Conservation (phyloP, 495 filamentous ascomycete genomes). For the Penicillium ucsense region DNA sequence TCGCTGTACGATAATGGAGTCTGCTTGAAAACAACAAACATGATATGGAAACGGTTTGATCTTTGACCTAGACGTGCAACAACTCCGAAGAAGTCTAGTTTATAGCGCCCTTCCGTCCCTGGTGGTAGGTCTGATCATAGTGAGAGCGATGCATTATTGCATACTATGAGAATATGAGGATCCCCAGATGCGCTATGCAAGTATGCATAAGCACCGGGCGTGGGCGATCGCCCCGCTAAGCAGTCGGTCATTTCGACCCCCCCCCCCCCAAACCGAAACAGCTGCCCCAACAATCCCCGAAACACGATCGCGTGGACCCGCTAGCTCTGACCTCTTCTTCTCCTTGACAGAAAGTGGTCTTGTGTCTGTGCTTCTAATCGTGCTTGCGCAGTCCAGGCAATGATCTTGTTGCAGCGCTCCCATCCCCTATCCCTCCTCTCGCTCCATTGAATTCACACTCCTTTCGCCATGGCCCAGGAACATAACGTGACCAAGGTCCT, state of each 20-base stretch:
- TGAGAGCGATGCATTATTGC: no score
- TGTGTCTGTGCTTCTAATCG: not conserved
- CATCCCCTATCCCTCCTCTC: constrained; percentile 6
- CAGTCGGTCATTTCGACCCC: constrained; percentile 1
- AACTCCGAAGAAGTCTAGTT: no score
- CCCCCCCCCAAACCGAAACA: constrained; percentile 8
- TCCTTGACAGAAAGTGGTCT: not conserved
- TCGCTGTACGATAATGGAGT: no score
- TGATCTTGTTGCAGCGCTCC: not conserved
- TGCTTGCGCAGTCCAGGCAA: constrained; percentile 3
- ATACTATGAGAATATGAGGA: not conserved
- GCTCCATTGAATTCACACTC: constrained; percentile 2
- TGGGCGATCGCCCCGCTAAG: constrained; percentile 2
- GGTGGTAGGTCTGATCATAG: no score
- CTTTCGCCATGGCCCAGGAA: constrained; percentile 32
- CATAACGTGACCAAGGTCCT: constrained; percentile 41
- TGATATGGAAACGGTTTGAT: no score
- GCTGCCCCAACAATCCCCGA: constrained; percentile 2
- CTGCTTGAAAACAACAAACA: no score
- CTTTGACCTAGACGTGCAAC: no score
- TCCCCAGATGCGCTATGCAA: not conserved
- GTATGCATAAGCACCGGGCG: not conserved
- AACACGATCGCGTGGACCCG: constrained; percentile 16
- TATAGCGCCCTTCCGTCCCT: no score
- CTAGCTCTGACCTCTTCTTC: constrained; percentile 6